Base-by-base conservation (phyloP, 1,284 basidiomycete species). In the Moniliophthora roreri region DNA sequence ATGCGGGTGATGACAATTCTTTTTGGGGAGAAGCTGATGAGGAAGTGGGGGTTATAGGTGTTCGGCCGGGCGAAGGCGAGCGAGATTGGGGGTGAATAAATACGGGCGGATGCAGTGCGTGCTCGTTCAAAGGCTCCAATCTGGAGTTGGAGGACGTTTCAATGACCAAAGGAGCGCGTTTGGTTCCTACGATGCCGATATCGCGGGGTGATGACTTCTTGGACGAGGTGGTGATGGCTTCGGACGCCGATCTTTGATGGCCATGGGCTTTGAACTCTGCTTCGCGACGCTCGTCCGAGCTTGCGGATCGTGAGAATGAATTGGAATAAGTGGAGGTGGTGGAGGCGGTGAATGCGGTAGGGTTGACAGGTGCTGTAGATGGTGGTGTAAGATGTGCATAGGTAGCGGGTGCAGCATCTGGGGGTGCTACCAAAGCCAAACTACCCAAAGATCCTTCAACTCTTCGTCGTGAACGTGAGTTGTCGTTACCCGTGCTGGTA, bases 381-480 rank as follows among this genome's bases (percentile, higher is more conserved):
- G 79, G 80, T 56, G 82, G 76, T 8, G 77, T 74, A 48, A 81
- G 67, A 55, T 78, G 73, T 32, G 76, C 71, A 61, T 82, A 81
- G 8, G 73, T 66, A 55, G 66, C 71, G n/a, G 77, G 73, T n/a
- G 79, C 76, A 60, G 80, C 79, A 67, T 88, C 87, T 49, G 84
- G 82, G 51, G 84, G 87, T 52, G 83, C 82, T 53, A 87, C 81
- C 57, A 87, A 72, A 51, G 86, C 82, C 35, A 87, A 73, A 37
- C 79, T 80, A 20, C 73, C 68, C 20, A 84, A 69, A 58, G 73
- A 72, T 50, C 74, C 66, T 48, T 76, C 73, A 50, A 73, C 60
- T n/a, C 71, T 71, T 32, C 78, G 73, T 47, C 78, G 71, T 46
- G 77, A 69, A 44, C 72, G 72, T 51, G 78, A 56, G 34, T 63